A percentile compares a stretch with the other conserved stretches of the same genome.
Evolutionary conservation across 2,329 filamentous ascomycete species (phyloP).

Genomic region (Beauveria rudraprayagi): DNA sequence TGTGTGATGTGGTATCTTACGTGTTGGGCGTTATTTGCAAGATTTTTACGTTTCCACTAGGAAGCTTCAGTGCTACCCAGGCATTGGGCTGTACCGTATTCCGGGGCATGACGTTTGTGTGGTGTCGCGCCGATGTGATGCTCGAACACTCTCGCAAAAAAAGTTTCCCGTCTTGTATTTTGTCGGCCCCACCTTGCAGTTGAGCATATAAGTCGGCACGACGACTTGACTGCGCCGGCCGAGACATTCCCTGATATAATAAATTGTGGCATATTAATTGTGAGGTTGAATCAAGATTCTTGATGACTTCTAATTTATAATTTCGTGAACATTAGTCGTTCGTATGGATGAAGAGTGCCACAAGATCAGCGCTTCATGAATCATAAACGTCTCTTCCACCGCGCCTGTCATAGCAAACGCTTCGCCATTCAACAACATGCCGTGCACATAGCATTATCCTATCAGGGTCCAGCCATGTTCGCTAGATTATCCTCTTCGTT

Average conservation of each 20-base stretch:
- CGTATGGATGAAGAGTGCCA: neutral
- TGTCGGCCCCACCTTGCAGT: neutral
- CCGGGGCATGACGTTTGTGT: slow-evolving; percentile 20
- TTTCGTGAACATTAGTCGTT: neutral
- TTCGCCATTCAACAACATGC: slow-evolving; percentile 28
- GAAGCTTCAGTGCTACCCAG: slow-evolving; percentile 53
- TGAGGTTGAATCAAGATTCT: neutral
- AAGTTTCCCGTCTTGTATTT: slow-evolving; percentile 3
- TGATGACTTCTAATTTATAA: neutral
- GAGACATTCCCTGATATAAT: neutral
- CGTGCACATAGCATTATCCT: slow-evolving; percentile 30
- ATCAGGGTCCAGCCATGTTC: slow-evolving; percentile 21
- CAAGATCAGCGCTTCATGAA: slow-evolving; percentile 11
- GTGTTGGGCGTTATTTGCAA: slow-evolving; percentile 54
- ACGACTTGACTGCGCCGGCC: neutral
- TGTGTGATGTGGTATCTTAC: slow-evolving; percentile 30
- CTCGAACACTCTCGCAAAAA: neutral
- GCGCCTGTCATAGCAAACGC: slow-evolving; percentile 17
- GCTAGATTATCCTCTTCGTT: slow-evolving; percentile 8
- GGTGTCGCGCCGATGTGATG: neutral
- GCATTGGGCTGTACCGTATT: slow-evolving; percentile 42
- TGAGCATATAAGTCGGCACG: slow-evolving; percentile 2
- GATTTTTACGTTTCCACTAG: slow-evolving; percentile 49
- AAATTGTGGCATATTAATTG: neutral
- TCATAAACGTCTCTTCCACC: slow-evolving; percentile 23